phyloP scores from a whole-genome alignment of 805 yeast genomes.

The Geotrichum ghanense region DNA sequence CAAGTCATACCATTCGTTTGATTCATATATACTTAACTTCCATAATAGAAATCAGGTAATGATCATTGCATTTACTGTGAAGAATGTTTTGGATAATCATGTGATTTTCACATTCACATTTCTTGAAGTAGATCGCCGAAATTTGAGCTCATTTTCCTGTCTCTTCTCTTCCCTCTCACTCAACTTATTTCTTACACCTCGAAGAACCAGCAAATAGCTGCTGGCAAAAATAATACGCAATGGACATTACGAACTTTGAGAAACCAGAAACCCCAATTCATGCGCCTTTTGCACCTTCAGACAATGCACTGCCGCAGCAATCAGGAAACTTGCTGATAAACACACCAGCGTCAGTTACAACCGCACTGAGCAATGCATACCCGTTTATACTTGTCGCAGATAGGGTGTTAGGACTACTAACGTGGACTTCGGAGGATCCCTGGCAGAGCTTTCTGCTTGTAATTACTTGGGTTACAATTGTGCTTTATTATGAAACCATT shows the following conservation, averaged over 20 bases:
- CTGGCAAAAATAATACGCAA: neutral
- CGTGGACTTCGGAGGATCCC: slow-evolving; percentile 85
- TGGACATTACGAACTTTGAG: neutral
- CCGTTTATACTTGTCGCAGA: slow-evolving; percentile 74
- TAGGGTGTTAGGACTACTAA: slow-evolving; percentile 54
- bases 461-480: slow-evolving; percentile 41
- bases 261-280: slow-evolving; percentile 16
- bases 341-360: slow-evolving; percentile 86
- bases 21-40: too few species aligned
- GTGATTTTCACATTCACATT: neutral
- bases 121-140: too few species aligned
- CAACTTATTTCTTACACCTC: too few species aligned
- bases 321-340: slow-evolving; percentile 76
- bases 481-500: slow-evolving; percentile 69
- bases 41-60: too few species aligned
- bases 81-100: too few species aligned
- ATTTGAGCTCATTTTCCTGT: too few species aligned
- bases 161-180: neutral
- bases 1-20: too few species aligned
- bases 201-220: too few species aligned
- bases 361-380: slow-evolving; percentile 69
- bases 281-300: slow-evolving; percentile 28
- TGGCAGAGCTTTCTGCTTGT: slow-evolving; percentile 63
- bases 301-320: slow-evolving; percentile 30
- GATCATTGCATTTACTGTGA: too few species aligned